Percentiles rank a stretch among this genome's conserved stretches.
phyloP scores from a whole-genome alignment of 176 grass and related monocot species.

The Eremochloa ophiuroides region DNA sequence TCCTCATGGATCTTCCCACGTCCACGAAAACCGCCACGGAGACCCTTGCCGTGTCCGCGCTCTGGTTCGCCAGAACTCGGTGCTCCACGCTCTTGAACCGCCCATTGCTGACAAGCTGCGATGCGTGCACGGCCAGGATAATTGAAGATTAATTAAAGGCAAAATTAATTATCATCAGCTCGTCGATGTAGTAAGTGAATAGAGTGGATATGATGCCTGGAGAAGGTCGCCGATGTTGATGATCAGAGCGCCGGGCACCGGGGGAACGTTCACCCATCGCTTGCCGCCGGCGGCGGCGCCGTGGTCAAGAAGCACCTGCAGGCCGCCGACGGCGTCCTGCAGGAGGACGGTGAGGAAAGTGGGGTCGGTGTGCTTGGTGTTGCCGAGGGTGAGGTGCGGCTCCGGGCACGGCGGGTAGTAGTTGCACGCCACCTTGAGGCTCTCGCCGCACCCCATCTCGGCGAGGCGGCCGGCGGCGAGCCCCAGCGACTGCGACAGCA shows the following conservation, averaged over 20 bases:
- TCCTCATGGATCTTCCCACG: neutral
- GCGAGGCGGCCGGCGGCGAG: neutral
- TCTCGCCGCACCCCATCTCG: neutral
- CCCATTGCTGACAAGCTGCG: neutral
- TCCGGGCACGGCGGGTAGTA: slow-evolving; percentile 44
- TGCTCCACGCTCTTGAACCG: neutral
- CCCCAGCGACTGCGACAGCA: neutral
- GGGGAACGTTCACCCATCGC: neutral
- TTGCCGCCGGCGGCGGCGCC: neutral
- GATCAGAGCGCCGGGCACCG: neutral
- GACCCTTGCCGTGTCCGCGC: neutral
- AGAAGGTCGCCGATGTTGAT: neutral
- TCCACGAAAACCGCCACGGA: neutral
- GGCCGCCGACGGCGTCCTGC: neutral
- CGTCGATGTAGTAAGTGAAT: neutral
- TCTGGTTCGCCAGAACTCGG: neutral
- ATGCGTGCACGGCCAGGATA: no score
- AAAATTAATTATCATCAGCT: no score
- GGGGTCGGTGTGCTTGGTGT: neutral
- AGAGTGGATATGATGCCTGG: neutral
- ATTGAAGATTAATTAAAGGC: no score
- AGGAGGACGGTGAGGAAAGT: neutral
- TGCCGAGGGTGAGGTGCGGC: slow-evolving; percentile 13
- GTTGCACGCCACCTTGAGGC: slow-evolving; percentile 3
- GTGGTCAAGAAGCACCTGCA: neutral